Base-by-base conservation (phyloP, 148 eudicot species). In the Arbutus unedo region DNA sequence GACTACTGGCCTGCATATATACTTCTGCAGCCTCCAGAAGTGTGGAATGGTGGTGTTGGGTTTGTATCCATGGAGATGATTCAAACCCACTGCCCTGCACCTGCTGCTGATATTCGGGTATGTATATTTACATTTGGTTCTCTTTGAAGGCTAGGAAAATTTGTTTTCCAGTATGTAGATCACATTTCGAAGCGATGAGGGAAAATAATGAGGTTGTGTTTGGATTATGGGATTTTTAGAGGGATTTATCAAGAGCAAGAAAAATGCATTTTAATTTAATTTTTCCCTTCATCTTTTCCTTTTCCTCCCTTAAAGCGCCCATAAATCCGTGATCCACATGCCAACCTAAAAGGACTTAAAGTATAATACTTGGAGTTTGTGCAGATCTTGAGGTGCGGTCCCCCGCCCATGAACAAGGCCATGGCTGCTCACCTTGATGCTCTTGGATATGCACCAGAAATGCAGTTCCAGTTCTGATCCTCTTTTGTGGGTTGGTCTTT, bases 351-450 rank as follows among this genome's bases (percentile, higher is more conserved):
- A 57, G 21, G 64, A 50, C 54, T 9, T 50, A 2, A 50, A 5
- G 54, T 5, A 50, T 31, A 50, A 50, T 50, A 50, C 6, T 70
- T 31, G 47, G 18, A n/a, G 16, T 5, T 0, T 57, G 16, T 87
- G 89, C 90, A 92, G 97, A 80, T 93, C 13, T 83, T 93, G 85
- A 91, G 95, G 83, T 93, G 97, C 16, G 97, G 97, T 2, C 95
- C 97, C 2, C 97, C 97, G 38, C 93, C 93, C 5, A 93, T 93
- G 97, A 93, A 93, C 90, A 93, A 93, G 87, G 97, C 97, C 64
- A 92, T 93, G 95, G 97, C 91, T 81, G 91, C 88, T 85, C 91
- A 93, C 83, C 92, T 93, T 13, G 95, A 92, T 2, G 95, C 87
- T 23, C 90, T 93, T 54, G 92, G 90, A 77, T 93, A 92, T 77